These are phyloP conservation scores for Pichiaceae sp. DNA, from an alignment of 1,139 yeast genomes.

Conservation along the genomic window DNA sequence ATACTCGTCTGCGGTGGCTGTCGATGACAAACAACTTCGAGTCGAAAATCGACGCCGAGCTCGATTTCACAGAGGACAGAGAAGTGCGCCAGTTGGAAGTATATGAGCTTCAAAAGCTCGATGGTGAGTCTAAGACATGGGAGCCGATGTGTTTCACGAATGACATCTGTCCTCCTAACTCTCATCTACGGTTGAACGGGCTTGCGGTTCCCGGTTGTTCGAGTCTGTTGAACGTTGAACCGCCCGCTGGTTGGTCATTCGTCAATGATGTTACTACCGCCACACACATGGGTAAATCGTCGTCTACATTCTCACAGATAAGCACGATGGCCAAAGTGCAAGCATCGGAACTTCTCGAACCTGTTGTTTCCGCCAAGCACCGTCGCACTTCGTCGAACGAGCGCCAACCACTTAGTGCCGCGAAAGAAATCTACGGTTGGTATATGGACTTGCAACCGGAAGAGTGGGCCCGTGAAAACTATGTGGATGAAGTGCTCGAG, in stretches of 20 bases:
- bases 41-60: conserved; percentile 25
- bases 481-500: conserved; percentile 43
- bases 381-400: not conserved
- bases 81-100: conserved; percentile 47
- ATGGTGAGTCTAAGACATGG: conserved; percentile 51
- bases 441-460: conserved; percentile 48
- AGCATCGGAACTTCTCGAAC: not conserved
- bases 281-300: not conserved
- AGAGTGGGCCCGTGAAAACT: conserved; percentile 46
- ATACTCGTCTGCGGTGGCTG: conserved; percentile 44
- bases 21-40: conserved; percentile 41
- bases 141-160: conserved; percentile 43
- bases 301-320: conserved; percentile 1
- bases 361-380: not conserved
- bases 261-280: conserved; percentile 15
- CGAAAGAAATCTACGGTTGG: conserved; percentile 38
- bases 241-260: conserved; percentile 56
- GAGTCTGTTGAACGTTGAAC: conserved; percentile 31
- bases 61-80: conserved; percentile 25
- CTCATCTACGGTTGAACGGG: conserved; percentile 27
- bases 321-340: not conserved
- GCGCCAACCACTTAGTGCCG: not conserved
- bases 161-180: conserved; percentile 42
- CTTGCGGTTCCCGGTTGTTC: conserved; percentile 24
- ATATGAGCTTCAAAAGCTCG: conserved; percentile 60